These are phyloP conservation scores for Saccharomycopsis vini DNA, from an alignment of 805 yeast genomes.

Conservation along the genomic window DNA sequence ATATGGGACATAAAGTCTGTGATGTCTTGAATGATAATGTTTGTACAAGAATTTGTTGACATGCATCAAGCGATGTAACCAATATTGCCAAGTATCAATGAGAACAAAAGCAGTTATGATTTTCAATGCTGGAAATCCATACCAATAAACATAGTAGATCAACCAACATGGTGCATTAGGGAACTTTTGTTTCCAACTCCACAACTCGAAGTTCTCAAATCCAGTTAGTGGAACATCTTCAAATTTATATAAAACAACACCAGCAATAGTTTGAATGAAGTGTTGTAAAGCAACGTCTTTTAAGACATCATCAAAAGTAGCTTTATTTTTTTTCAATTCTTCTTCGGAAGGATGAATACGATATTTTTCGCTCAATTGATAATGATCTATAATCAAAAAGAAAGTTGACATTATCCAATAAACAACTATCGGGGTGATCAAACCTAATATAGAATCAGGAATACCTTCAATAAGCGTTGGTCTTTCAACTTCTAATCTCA, in stretches of 20 bases:
- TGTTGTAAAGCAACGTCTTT: slow-evolving; percentile 83
- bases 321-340: slow-evolving; percentile 67
- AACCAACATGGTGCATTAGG: slow-evolving; percentile 37
- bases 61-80: slow-evolving; percentile 86
- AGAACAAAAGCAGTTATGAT: slow-evolving; percentile 56
- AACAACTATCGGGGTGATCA: slow-evolving; percentile 66
- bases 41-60: slow-evolving; percentile 64
- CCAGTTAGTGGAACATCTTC: slow-evolving; percentile 52
- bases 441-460: slow-evolving; percentile 65
- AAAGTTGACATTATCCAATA: slow-evolving; percentile 75
- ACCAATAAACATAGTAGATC: slow-evolving; percentile 48
- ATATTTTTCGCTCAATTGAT: slow-evolving; percentile 68
- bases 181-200: slow-evolving; percentile 35
- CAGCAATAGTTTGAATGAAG: slow-evolving; percentile 68
- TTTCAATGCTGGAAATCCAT: slow-evolving; percentile 53
- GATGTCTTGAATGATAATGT: slow-evolving; percentile 89
- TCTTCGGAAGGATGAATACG: slow-evolving; percentile 92
- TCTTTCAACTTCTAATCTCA: slow-evolving; percentile 24
- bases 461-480: slow-evolving; percentile 46
- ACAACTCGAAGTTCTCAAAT: slow-evolving; percentile 38
- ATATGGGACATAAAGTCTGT: slow-evolving; percentile 87
- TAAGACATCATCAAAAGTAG: slow-evolving; percentile 57
- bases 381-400: slow-evolving; percentile 68
- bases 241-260: slow-evolving; percentile 38
- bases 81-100: slow-evolving; percentile 93